Evolutionary conservation across 306 rosid species (phyloP).

Genomic region (Malus sylvestris): DNA sequence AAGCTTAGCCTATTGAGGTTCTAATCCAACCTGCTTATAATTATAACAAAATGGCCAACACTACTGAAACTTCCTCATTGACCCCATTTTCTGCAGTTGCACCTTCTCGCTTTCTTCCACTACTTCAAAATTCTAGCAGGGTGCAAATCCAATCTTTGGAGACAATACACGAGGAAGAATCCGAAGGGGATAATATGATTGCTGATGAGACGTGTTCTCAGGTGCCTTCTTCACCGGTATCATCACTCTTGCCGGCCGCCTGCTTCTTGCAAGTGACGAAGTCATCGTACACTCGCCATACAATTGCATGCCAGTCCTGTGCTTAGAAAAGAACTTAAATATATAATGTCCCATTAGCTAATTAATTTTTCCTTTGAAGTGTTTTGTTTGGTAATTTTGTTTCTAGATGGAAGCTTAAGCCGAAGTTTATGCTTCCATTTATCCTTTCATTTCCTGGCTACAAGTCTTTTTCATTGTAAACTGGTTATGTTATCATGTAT

Average conservation of each 20-base stretch:
- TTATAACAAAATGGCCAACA: not conserved
- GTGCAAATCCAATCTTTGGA: constrained; percentile 24
- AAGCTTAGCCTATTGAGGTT: not conserved
- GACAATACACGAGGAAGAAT: constrained; percentile 39
- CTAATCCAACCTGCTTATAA: not conserved
- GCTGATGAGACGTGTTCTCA: not conserved
- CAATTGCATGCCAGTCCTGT: constrained; percentile 12
- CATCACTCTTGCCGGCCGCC: not conserved
- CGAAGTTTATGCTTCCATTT: not conserved
- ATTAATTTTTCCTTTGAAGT: not conserved
- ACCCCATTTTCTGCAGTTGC: constrained; percentile 39
- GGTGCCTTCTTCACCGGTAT: not conserved
- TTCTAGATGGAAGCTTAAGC: too few relatives aligned
- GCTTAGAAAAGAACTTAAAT: not conserved
- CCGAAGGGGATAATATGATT: not conserved
- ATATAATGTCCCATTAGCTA: not conserved
- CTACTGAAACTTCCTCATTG: constrained; percentile 8
- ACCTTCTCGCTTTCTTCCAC: constrained; percentile 11
- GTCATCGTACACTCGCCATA: not conserved
- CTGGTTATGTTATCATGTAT: not conserved
- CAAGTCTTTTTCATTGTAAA: not conserved
- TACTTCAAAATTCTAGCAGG: constrained; percentile 1
- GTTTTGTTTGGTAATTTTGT: too few relatives aligned
- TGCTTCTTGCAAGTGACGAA: constrained; percentile 20
- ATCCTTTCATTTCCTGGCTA: not conserved